Conservation (phyloP, 495 filamentous ascomycete genomes). For the Neurospora discreta region DNA sequence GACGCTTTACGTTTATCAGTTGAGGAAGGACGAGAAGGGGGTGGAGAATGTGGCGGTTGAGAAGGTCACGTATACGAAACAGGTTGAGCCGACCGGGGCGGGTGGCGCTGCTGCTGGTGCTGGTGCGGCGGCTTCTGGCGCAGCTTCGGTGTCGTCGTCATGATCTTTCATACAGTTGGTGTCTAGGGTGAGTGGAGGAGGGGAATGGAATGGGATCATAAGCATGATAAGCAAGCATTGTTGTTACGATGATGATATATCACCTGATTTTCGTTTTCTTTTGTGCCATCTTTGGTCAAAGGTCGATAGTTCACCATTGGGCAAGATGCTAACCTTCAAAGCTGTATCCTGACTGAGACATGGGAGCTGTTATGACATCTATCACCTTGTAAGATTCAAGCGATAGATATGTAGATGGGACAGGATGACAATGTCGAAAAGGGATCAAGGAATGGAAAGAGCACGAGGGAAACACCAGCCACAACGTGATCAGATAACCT, state of each 20-base stretch:
- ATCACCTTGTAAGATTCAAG: neutral
- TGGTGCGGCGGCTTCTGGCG: neutral
- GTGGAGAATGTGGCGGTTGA: constrained; percentile 90
- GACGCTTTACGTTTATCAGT: constrained; percentile 94
- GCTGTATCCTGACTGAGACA: neutral
- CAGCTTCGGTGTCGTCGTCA: neutral
- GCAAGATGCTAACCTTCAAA: neutral
- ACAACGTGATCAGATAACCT: neutral
- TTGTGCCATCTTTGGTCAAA: neutral
- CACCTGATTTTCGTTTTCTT: neutral
- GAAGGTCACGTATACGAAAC: constrained; percentile 95
- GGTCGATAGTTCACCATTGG: neutral
- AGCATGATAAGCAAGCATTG: neutral
- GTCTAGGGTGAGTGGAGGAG: neutral
- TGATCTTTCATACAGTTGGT: neutral
- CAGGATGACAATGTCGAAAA: neutral
- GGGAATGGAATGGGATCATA: neutral
- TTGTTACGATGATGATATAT: neutral
- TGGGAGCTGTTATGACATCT: neutral
- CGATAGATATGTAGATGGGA: neutral
- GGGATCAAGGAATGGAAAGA: neutral
- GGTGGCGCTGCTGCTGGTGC: neutral
- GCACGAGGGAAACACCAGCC: neutral
- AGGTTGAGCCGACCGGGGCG: constrained; percentile 40
- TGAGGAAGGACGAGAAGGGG: constrained; percentile 80